phyloP scores from a whole-genome alignment of 768 basidiomycete genomes.

The Tricholoma sp. region DNA sequence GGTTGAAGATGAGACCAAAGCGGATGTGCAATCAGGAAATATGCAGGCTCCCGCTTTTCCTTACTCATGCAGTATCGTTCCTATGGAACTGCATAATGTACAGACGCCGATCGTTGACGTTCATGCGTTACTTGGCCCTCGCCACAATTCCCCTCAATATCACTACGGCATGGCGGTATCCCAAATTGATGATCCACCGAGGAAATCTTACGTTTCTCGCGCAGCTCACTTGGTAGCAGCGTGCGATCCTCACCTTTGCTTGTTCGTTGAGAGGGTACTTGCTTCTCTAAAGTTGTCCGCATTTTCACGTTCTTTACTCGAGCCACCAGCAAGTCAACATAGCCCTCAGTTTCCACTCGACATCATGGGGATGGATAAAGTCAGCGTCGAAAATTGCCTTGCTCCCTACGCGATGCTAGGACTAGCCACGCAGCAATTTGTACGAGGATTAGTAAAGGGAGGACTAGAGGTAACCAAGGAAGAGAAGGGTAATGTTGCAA shows the following conservation, averaged over 20 bases:
- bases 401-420: conserved; percentile 39
- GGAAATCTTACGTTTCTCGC: not conserved
- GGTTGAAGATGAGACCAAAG: conserved; percentile 1
- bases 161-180: not conserved
- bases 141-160: not conserved
- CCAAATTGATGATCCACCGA: conserved; percentile 4
- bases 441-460: conserved; percentile 29
- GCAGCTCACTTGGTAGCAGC: conserved; percentile 20
- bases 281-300: conserved; percentile 20
- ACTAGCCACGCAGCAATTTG: conserved; percentile 28
- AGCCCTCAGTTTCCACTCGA: conserved; percentile 22
- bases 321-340: conserved; percentile 6
- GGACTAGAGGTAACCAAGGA: conserved; percentile 31
- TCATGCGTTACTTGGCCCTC: not conserved
- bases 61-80: conserved; percentile 1
- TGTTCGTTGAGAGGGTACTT: conserved; percentile 26
- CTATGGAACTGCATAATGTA: not conserved
- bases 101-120: not conserved
- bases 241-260: conserved; percentile 28
- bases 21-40: not conserved
- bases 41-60: not conserved
- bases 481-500: conserved; percentile 23
- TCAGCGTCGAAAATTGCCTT: conserved; percentile 28
- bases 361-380: conserved; percentile 21
- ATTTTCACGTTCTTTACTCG: conserved; percentile 11